Base-by-base conservation (phyloP, 495 filamentous ascomycete genomes). In the Copromyces sp. region DNA sequence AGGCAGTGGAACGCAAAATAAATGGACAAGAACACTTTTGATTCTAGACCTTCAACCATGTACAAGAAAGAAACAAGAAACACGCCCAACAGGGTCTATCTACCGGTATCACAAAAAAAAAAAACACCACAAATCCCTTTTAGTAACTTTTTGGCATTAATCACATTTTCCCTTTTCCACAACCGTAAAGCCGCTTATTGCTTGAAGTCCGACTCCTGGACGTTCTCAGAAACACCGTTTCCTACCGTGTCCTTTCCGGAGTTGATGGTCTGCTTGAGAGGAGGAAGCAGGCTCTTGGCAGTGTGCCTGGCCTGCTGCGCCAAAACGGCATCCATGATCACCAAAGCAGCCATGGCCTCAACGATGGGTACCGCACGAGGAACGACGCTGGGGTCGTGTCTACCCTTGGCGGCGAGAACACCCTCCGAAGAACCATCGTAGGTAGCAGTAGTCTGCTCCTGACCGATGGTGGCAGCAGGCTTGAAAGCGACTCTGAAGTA, bases 401-500 rank as follows among this genome's bases (percentile, higher is more conserved):
- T 86, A 9, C 95, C 95, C 87, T 98, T 99, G 47, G 95, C 95
- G 72, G 94, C 94, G 12, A 98, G 84, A 12, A 91, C 79, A 61
- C 95, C 95, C 72, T 92, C 89, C 17, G 85, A 84, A 14, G 83
- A 80, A 8, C 90, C 88, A 71, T 89, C 90, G 81, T 97, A 98
- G 2, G 89, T 90, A 14, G 92, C 90, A 4, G 96, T 99, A 29
- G 84, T 83, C 83, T 99, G 95, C 35, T 93, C 93, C 83, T 95
- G 92, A 41, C 94, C 93, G 79, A 99, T 99, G 9, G 95, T 99
- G 9, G 95, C 95, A 9, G 95, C 89, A 2, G 95, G 92, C 84
- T 99, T 99, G 89, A 99, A 99, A 16, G 88, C 95, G 37, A 98
- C 89, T 65, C 91, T 90, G 89, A 99, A 98, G 86, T 95, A 98